A percentile compares a stretch with the other conserved stretches of the same genome.
Evolutionary conservation across 108 stramenopile species (phyloP).

Genomic region (Schizochytrium sp.): DNA sequence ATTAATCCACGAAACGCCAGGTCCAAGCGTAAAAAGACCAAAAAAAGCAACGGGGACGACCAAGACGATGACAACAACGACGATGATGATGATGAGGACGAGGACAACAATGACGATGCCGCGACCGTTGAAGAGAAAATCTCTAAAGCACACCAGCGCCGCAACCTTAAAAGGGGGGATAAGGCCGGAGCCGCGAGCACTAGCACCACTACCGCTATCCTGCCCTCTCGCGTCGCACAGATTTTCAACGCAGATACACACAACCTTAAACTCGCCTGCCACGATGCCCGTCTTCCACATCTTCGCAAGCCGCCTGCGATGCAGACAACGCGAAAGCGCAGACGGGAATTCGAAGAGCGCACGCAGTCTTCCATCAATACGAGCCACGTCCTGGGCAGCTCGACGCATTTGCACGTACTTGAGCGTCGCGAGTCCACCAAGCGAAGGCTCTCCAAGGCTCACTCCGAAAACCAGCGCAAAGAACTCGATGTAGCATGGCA

Average conservation of each 20-base stretch:
- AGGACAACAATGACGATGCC: no score
- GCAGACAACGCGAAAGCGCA: not conserved
- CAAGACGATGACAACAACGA: no score
- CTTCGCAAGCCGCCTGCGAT: not conserved
- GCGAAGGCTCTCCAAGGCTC: not conserved
- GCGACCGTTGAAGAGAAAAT: no score
- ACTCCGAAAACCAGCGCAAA: not conserved
- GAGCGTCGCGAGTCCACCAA: not conserved
- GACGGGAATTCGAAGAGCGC: not conserved
- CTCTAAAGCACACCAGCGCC: no score
- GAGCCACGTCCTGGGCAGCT: not conserved
- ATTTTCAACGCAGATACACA: no score
- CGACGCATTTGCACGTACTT: not conserved
- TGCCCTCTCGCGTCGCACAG: no score
- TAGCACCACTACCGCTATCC: no score
- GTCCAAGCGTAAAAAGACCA: not conserved
- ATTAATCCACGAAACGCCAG: not conserved
- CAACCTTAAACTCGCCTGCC: no score
- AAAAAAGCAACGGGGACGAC: not conserved
- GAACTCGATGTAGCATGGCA: not conserved
- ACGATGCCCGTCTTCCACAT: not conserved
- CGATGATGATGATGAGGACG: no score
- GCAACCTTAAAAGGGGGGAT: no score
- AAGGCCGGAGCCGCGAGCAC: no score
- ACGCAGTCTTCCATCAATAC: not conserved